These are phyloP conservation scores for Tephrocybe sp. DNA, from an alignment of 768 basidiomycete genomes.

Conservation along the genomic window DNA sequence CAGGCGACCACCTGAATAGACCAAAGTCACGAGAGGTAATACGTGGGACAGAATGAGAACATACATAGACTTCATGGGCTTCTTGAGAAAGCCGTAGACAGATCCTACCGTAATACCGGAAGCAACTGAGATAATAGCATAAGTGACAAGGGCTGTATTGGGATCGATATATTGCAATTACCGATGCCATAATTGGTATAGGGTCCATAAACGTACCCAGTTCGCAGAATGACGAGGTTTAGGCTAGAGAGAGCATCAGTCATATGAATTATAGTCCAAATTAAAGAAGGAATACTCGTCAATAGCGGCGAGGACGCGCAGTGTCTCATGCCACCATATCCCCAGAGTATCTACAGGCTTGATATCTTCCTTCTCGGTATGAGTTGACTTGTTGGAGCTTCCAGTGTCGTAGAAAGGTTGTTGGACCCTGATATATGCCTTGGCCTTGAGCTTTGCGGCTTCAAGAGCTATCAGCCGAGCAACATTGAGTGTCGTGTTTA, in stretches of 20 bases:
- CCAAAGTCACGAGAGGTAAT: constrained; percentile 13
- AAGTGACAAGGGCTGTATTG: constrained; percentile 8
- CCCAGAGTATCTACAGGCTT: constrained; percentile 71
- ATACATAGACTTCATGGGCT: constrained; percentile 84
- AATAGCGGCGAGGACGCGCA: constrained; percentile 72
- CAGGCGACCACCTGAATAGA: constrained; percentile 67
- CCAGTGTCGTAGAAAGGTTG: constrained; percentile 77
- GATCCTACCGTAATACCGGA: constrained; percentile 72
- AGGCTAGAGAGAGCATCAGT: constrained; percentile 45
- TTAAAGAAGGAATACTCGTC: constrained; percentile 48
- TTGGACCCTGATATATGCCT: constrained; percentile 75
- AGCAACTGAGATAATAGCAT: constrained; percentile 44
- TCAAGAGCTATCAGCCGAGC: constrained; percentile 70
- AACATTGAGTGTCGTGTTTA: constrained; percentile 69
- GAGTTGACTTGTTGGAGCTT: constrained; percentile 48
- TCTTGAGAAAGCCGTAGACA: constrained; percentile 78
- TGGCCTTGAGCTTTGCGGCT: constrained; percentile 75
- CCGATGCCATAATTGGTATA: constrained; percentile 71
- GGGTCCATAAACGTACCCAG: constrained; percentile 78
- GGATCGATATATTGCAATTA: constrained; percentile 29
- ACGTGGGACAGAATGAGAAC: constrained; percentile 4
- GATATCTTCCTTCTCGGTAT: constrained; percentile 71
- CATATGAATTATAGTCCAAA: constrained; percentile 6
- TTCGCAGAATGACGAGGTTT: constrained; percentile 76
- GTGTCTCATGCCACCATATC: constrained; percentile 87